A percentile compares a stretch with the other conserved stretches of the same genome.
Conservation (phyloP, 108 stramenopile genomes). For the Halocafeteria seosinensis region DNA sequence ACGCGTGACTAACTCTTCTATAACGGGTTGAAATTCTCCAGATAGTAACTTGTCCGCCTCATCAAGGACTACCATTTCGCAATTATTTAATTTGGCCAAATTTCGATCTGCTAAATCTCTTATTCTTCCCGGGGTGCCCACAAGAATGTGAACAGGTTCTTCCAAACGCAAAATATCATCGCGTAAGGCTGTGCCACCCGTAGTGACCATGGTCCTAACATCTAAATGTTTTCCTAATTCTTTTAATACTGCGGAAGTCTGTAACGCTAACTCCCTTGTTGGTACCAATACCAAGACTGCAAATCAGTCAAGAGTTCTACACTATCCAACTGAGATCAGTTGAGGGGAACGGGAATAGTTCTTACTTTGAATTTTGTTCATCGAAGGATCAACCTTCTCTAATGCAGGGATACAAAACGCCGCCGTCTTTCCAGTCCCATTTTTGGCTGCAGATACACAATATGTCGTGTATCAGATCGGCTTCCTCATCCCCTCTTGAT, state of each 20-base stretch:
- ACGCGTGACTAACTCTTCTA: constrained; percentile 70
- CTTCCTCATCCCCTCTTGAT: too few species aligned
- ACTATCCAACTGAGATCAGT: neutral
- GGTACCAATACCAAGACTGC: constrained; percentile 80
- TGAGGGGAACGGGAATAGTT: neutral
- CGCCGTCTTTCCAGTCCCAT: constrained; percentile 86
- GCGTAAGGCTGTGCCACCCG: constrained; percentile 83
- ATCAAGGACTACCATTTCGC: constrained; percentile 87
- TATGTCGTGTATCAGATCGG: too few species aligned
- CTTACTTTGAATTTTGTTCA: constrained; percentile 59
- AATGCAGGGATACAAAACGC: constrained; percentile 95
- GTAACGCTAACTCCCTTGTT: constrained; percentile 88
- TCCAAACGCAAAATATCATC: constrained; percentile 97
- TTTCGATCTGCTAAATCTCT: constrained; percentile 85
- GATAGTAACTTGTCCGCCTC: constrained; percentile 95
- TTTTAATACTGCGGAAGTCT: constrained; percentile 92
- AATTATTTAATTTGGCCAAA: constrained; percentile 72
- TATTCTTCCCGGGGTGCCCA: constrained; percentile 92
- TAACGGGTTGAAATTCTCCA: constrained; percentile 79
- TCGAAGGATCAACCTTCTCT: constrained; percentile 75
- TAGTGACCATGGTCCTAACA: constrained; percentile 88
- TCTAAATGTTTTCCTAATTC: constrained; percentile 89
- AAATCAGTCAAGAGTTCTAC: neutral
- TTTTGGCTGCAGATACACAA: constrained; percentile 62
- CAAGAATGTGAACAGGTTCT: constrained; percentile 62